Conservation (phyloP, 805 yeast species). For the Starmera dryadoides region DNA sequence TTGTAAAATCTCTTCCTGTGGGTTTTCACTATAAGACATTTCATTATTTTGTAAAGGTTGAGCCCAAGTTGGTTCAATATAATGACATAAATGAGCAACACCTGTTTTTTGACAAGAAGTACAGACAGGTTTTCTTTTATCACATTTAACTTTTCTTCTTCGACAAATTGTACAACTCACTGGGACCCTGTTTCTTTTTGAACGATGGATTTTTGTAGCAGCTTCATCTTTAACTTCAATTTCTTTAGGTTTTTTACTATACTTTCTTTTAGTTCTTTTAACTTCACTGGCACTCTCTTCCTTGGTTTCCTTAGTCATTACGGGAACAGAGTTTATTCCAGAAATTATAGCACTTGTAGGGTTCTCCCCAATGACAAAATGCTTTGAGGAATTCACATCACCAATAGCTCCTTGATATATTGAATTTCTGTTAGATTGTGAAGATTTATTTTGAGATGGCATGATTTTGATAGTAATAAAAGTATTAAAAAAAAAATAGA, state of each 20-base stretch:
- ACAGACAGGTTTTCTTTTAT: constrained; percentile 47
- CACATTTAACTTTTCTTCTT: constrained; percentile 43
- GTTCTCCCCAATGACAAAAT: too few relatives aligned
- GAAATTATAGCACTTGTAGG: too few relatives aligned
- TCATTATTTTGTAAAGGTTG: constrained; percentile 37
- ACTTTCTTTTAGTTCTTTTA: neutral
- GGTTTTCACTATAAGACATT: constrained; percentile 36
- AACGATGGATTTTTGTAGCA: too few relatives aligned
- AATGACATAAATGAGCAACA: constrained; percentile 49
- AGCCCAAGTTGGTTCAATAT: constrained; percentile 57
- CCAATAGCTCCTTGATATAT: too few relatives aligned
- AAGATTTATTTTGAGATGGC: too few relatives aligned
- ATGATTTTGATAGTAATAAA: too few relatives aligned
- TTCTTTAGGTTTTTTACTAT: constrained; percentile 3
- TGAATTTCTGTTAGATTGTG: too few relatives aligned
- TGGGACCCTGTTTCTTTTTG: constrained; percentile 41
- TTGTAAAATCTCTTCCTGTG: constrained; percentile 38
- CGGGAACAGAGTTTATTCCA: too few relatives aligned
- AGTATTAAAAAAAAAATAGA: too few relatives aligned
- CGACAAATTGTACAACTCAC: constrained; percentile 41
- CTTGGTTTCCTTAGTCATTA: neutral
- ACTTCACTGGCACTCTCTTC: neutral
- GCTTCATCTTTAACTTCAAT: constrained; percentile 1
- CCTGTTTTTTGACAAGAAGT: constrained; percentile 50
- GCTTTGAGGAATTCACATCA: too few relatives aligned